Evolutionary conservation across 768 basidiomycete species (phyloP), one percentile per base, ranked within the genome.

Genomic region (Piloderma croceum): DNA sequence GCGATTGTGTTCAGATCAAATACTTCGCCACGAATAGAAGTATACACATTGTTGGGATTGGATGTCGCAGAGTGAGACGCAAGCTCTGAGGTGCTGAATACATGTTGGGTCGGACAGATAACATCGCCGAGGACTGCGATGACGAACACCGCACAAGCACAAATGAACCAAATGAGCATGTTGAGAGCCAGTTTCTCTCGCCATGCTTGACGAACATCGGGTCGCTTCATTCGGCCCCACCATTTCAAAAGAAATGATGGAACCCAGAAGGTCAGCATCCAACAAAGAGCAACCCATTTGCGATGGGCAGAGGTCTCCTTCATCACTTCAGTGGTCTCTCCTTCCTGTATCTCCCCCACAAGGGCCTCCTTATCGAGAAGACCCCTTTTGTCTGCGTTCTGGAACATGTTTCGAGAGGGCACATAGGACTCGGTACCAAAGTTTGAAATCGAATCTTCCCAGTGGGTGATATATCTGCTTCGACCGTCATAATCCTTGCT

Each of bases 141-240:
- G 53, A 99, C 86, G 61, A 99, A 98, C 34, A 92, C 73, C 1
- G 90, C 83, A 51, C 79, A 79, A n/a, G 62, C 83, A 47, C 92
- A 97, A 22, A 88, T 69, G 55, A 96, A 79, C 94, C 93, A 97
- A 52, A 99, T 98, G 63, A 99, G 69, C 43, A 99, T 62, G 61
- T 98, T 97, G 55, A 97, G 76, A 3, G 90, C 89, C 2, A 97
- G 70, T 62, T 99, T 98, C 64, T 98, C 96, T 43, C 94, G 70
- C 96, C 96, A 99, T 2, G 96, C 96, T 61, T 97, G 91, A 19
- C 86, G 79, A 18, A 99, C 73, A 53, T 99, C 96, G 47, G 83
- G 60, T 6, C 94, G 83, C 66, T 97, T 96, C 92, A 97, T 96
- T 21, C 89, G 74, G 1, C 94, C 92, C 39, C 89, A 46, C 57